Conservation (phyloP, 257 asterid genomes). For the Scutellaria minor region DNA sequence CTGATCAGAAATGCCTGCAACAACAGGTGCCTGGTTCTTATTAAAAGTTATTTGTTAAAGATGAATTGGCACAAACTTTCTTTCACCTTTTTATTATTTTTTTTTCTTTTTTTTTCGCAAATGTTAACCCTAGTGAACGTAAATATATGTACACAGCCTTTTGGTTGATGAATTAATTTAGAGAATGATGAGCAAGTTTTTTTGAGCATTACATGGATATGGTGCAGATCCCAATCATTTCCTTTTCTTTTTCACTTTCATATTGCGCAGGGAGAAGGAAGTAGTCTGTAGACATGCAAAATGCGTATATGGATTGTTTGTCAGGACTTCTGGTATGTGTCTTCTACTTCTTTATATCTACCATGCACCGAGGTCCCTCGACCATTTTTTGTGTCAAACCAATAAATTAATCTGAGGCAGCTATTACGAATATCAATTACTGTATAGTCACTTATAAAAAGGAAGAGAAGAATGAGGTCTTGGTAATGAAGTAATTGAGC, state of each 20-base stretch:
- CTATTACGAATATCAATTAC: background rate
- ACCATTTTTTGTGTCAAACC: constrained; percentile 11
- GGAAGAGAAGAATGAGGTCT: background rate
- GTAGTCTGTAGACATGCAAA: constrained; percentile 49
- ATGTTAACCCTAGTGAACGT: constrained; percentile 23
- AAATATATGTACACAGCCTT: constrained; percentile 16
- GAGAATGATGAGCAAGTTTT: constrained; percentile 30
- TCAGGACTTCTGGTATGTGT: constrained; percentile 73
- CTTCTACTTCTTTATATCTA: constrained; percentile 45
- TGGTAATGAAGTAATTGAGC: background rate
- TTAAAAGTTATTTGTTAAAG: background rate
- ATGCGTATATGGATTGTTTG: constrained; percentile 50
- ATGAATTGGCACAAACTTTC: constrained; percentile 26
- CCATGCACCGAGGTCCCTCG: constrained; percentile 11
- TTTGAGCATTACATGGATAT: constrained; percentile 33
- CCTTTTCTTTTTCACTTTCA: constrained; percentile 46
- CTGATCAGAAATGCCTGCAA: background rate
- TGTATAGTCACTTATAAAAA: background rate
- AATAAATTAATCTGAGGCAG: background rate
- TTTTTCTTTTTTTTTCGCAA: constrained; percentile 4
- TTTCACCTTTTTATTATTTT: too few relatives aligned
- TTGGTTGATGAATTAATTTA: constrained; percentile 33
- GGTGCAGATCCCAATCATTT: constrained; percentile 61
- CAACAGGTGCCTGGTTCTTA: constrained; percentile 14
- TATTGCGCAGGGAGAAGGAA: constrained; percentile 72